Base-by-base conservation (phyloP, 768 basidiomycete species). In the Boletus tylopilopsis region DNA sequence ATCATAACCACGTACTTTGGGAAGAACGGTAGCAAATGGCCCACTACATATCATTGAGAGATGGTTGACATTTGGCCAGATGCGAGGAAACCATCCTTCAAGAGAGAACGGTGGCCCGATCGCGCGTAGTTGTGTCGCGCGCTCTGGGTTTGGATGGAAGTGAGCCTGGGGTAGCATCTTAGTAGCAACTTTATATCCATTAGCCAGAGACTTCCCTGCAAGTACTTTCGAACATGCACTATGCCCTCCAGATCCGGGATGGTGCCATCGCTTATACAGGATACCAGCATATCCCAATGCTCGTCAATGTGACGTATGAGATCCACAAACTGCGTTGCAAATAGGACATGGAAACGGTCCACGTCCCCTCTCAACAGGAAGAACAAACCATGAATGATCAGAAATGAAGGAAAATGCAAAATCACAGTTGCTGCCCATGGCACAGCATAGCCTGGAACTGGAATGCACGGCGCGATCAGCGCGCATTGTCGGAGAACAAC, bases 321-420 rank as follows among this genome's bases (percentile, higher is more conserved):
- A 24, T 47, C 56, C 3, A 55, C 12, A 18, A 61, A 54, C 13
- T 45, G 13, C 9, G 32, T 33, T 12, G 32, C 12, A 10, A 16
- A 56, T 2, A 38, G 12, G n/a, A 42, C 10, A 2, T 4, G 5
- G n/a, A 64, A 46, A 5, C 2, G 25, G 1, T 21, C 12, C 7
- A 64, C 3, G 7, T 51, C 22, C 16, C 30, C 33, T 22, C 25
- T 29, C 6, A 40, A 32, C 6, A 64, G 50, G 42, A 53, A 55
- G 42, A 64, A 63, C 6, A 62, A 49, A 7, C 57, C 57, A n/a
- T 64, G 56, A 7, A 64, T 56, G 22, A 60, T 27, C 8, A 60
- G 24, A 34, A 59, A 62, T 2, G 63, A 53, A 3, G 54, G 55
- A 32, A 57, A 45, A 10, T 53, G 18, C 6, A 29, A 19, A 0